Evolutionary conservation across 2,329 filamentous ascomycete species (phyloP), one percentile per base, ranked within the genome.

Genomic region (Fusarium vanettenii): DNA sequence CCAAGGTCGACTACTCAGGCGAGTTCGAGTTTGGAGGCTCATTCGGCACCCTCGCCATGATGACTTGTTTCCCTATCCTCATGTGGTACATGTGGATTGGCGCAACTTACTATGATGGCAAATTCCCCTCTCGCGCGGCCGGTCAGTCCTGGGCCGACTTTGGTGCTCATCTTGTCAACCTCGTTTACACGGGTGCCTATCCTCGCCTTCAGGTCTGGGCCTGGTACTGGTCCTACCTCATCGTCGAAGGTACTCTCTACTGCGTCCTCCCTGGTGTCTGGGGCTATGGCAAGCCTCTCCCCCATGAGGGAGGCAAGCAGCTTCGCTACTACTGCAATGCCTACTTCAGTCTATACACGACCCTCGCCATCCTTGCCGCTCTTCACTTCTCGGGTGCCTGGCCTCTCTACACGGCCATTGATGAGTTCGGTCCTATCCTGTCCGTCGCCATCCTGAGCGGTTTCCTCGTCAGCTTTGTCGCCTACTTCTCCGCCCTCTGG

Each of bases 21-120:
- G 86, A 89, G 73, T 89, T 90, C 77, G 97, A 99, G 82, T 99
- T 98, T 81, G 96, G 96, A 73, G 97, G 97, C 68, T 92, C 94
- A 4, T 81, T 89, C n/a, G 96, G 97, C 65, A 93, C 95, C 48
- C 85, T 89, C 18, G 87, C 90, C 76, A 95, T 98, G 90, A 98
- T 98, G 95, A 89, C 95, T 72, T 91, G 93, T 55, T 99, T 98
- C 84, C 97, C 97, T n/a, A 72, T 92, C 41, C 89, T 99, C 78
- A 98, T 98, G 96, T 98, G 94, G 89, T 98, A 98, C 86, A 98
- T 99, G 95, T 98, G 95, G 95, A 92, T 97, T 83, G 97, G 97
- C 60, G 94, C 96, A 37, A 95, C 92, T 60, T 98, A 96, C 86
- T 99, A 98, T 85, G 87, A 95, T 81, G 96, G 96, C 77, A 92